Percentiles rank a stretch among this genome's conserved stretches.
Conservation (phyloP, 2,329 filamentous ascomycete genomes). For the Apiospora sp. region DNA sequence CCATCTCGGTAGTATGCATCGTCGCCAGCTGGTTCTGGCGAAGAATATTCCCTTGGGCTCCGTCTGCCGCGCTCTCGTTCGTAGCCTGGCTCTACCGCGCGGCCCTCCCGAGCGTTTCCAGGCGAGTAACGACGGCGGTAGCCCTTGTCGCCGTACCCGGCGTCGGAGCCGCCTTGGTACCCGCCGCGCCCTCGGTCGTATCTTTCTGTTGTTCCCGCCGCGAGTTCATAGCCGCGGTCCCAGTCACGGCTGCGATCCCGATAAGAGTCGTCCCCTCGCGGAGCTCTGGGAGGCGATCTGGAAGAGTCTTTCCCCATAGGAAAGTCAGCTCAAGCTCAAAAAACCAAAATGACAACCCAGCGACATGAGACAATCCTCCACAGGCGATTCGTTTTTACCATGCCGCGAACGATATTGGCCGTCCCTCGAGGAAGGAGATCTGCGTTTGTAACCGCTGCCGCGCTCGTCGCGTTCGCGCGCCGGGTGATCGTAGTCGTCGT, state of each 20-base stretch:
- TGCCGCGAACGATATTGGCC: slow-evolving; percentile 45
- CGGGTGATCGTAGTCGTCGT: slow-evolving; percentile 43
- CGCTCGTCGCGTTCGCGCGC: slow-evolving; percentile 40
- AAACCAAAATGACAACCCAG: slow-evolving; percentile 28
- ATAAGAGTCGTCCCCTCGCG: slow-evolving; percentile 39
- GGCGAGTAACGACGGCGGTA: slow-evolving; percentile 35
- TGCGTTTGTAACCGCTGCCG: slow-evolving; percentile 37
- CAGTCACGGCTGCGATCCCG: slow-evolving; percentile 34
- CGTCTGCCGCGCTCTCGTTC: slow-evolving; percentile 33
- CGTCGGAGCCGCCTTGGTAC: slow-evolving; percentile 23
- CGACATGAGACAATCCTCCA: slow-evolving; percentile 34
- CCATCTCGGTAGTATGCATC: slow-evolving; percentile 36
- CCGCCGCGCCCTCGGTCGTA: slow-evolving; percentile 8
- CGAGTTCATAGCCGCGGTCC: slow-evolving; percentile 23
- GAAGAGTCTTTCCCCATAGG: slow-evolving; percentile 44
- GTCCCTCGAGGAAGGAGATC: slow-evolving; percentile 41
- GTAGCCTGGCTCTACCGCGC: slow-evolving; percentile 26
- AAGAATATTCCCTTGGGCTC: slow-evolving; percentile 39
- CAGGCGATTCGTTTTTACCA: slow-evolving; percentile 47
- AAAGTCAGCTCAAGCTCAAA: slow-evolving; percentile 44
- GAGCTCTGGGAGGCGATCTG: slow-evolving; percentile 42
- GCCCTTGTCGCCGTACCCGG: slow-evolving; percentile 28
- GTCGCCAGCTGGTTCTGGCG: slow-evolving; percentile 38
- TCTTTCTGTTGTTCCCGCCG: slow-evolving; percentile 10
- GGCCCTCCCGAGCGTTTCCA: slow-evolving; percentile 21